Evolutionary conservation across 345 rosid species (phyloP).

Genomic region (Pelargonium nanum): DNA sequence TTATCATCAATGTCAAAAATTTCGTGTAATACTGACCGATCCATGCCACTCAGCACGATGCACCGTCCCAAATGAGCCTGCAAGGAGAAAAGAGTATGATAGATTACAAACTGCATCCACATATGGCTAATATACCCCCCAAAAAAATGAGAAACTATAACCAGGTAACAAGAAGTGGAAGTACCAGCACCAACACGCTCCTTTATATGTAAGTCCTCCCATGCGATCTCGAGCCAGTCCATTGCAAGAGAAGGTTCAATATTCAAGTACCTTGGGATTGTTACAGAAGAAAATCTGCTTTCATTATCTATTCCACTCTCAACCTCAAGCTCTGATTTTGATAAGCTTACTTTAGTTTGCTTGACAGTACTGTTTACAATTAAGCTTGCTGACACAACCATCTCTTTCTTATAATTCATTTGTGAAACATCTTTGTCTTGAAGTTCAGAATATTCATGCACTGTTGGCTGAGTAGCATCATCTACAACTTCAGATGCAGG

Average conservation of each 20-base stretch:
- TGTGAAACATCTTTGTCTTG: conserved; percentile 16
- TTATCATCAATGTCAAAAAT: background rate
- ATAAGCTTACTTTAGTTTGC: conserved; percentile 23
- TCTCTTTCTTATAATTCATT: conserved; percentile 28
- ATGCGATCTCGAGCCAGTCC: conserved; percentile 92
- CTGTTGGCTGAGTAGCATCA: conserved; percentile 15
- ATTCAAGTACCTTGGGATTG: conserved; percentile 51
- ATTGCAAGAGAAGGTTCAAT: conserved; percentile 94
- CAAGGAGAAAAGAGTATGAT: conserved; percentile 6
- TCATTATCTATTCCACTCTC: conserved; percentile 29
- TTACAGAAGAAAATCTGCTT: conserved; percentile 24
- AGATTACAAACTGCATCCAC: background rate
- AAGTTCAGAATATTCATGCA: conserved; percentile 20
- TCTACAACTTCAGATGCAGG: conserved; percentile 11
- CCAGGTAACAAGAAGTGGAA: conserved; percentile 5
- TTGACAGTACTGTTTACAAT: conserved; percentile 18
- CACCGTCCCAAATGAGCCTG: conserved; percentile 96
- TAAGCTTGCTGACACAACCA: conserved; percentile 21
- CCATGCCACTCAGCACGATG: conserved; percentile 99
- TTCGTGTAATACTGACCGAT: conserved; percentile 46
- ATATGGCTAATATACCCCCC: too few species aligned
- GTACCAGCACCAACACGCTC: conserved; percentile 96
- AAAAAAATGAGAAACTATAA: background rate
- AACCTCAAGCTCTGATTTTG: conserved; percentile 22
- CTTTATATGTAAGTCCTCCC: conserved; percentile 86